These are phyloP conservation scores for Rasamsonia emersonii DNA, from an alignment of 2,329 filamentous ascomycete species.

Conservation along the genomic window DNA sequence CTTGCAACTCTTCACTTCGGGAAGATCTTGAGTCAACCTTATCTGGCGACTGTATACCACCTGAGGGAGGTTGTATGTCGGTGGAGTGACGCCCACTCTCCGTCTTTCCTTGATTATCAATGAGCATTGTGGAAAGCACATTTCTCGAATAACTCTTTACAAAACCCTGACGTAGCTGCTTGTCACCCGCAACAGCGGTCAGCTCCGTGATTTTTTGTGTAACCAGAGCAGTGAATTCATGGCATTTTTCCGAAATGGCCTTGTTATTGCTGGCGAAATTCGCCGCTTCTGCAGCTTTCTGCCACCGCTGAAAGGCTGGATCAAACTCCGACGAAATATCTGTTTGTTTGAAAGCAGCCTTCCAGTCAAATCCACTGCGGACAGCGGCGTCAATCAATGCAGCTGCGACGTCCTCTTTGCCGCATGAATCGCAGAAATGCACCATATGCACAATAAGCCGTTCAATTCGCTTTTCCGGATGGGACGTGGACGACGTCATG, in stretches of 20 bases:
- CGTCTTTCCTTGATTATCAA: slow-evolving; percentile 5
- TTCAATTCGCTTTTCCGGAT: slow-evolving; percentile 18
- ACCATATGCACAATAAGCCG: slow-evolving; percentile 32
- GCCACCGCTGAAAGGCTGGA: slow-evolving; percentile 20
- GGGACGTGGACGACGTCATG: slow-evolving; percentile 26
- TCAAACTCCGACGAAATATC: slow-evolving; percentile 20
- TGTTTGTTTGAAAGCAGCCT: slow-evolving; percentile 15
- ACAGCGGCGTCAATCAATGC: slow-evolving; percentile 28
- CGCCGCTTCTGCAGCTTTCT: slow-evolving; percentile 14
- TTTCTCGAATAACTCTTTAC: slow-evolving; percentile 17
- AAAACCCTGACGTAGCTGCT: slow-evolving; percentile 13
- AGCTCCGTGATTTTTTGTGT: slow-evolving; percentile 19
- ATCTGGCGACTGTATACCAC: too few species aligned
- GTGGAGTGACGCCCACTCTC: too few species aligned
- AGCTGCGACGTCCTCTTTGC: slow-evolving; percentile 19
- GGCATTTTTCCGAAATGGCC: slow-evolving; percentile 23
- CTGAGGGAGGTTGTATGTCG: too few species aligned
- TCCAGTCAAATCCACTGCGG: slow-evolving; percentile 26
- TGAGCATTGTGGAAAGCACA: slow-evolving; percentile 16
- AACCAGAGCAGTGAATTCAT: slow-evolving; percentile 23
- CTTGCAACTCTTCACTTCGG: slow-evolving; percentile 16
- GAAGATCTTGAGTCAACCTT: too few species aligned
- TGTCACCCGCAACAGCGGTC: slow-evolving; percentile 10
- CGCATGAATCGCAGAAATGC: slow-evolving; percentile 28
- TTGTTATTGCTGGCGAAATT: slow-evolving; percentile 12